phyloP scores from a whole-genome alignment of 139 green algal genomes.

The Ettlia oleoabundans region DNA sequence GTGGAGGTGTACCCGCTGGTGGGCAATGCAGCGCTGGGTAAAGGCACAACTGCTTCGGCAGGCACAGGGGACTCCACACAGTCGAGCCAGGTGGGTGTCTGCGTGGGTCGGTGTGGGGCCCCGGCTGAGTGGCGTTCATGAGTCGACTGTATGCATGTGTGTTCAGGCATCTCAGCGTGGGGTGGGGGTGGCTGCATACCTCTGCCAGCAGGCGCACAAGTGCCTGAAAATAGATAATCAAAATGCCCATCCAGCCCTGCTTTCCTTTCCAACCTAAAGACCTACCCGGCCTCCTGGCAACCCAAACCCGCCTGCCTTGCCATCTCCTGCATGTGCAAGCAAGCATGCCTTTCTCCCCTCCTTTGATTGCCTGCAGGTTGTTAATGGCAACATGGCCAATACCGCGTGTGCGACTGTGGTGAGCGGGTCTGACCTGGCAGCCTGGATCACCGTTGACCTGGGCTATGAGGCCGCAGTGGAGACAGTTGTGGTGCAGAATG shows the following conservation, averaged over 20 bases:
- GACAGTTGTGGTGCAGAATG: slow-evolving; percentile 36
- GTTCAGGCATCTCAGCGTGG: too few relatives aligned
- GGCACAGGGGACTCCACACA: background rate
- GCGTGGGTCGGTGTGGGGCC: too few relatives aligned
- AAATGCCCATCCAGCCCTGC: too few relatives aligned
- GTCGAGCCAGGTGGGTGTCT: slow-evolving; percentile 5
- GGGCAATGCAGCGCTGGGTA: slow-evolving; percentile 37
- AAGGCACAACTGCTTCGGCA: slow-evolving; percentile 16
- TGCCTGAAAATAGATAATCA: too few relatives aligned
- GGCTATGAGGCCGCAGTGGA: slow-evolving; percentile 29
- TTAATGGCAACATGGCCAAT: slow-evolving; percentile 29
- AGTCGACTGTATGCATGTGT: too few relatives aligned
- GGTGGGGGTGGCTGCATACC: too few relatives aligned
- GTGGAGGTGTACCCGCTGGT: slow-evolving; percentile 31
- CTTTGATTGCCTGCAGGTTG: background rate
- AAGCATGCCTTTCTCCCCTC: background rate
- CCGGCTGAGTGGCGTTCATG: too few relatives aligned
- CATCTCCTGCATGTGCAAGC: background rate
- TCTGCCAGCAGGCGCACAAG: too few relatives aligned
- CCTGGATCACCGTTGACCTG: slow-evolving; percentile 41
- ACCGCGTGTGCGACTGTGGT: slow-evolving; percentile 8
- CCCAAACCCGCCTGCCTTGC: too few relatives aligned
- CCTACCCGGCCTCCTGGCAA: too few relatives aligned
- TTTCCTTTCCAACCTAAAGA: too few relatives aligned
- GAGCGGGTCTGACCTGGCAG: slow-evolving; percentile 6